Conservation (phyloP, 352 stramenopile genomes). For the Pythium phragmiticola region DNA sequence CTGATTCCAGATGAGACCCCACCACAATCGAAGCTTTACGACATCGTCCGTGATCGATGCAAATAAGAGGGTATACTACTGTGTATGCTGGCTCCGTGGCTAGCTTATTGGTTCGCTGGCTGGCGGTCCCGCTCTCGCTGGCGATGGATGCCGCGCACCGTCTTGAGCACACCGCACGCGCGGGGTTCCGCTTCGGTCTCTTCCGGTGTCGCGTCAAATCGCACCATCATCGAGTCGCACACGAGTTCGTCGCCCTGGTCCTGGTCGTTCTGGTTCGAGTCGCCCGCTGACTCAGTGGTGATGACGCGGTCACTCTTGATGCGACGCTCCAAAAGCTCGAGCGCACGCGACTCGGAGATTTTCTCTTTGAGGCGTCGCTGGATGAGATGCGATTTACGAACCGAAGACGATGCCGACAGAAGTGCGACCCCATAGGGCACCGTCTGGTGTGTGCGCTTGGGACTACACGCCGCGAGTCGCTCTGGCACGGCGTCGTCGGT, state of each 20-base stretch:
- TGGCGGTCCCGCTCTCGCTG: slow-evolving; percentile 23
- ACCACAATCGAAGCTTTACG: too few species aligned
- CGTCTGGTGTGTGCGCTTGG: background rate
- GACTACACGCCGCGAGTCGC: background rate
- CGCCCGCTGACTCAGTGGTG: background rate
- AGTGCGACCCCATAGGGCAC: too few species aligned
- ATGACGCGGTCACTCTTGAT: slow-evolving; percentile 29
- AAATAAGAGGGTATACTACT: background rate
- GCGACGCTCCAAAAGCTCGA: slow-evolving; percentile 58
- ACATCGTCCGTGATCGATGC: too few species aligned
- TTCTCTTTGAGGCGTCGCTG: slow-evolving; percentile 59
- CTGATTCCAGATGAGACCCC: too few species aligned
- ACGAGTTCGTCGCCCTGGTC: slow-evolving; percentile 63
- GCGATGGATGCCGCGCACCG: slow-evolving; percentile 39
- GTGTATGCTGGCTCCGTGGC: background rate
- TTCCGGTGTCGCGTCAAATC: slow-evolving; percentile 25
- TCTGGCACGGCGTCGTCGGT: background rate
- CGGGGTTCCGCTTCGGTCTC: slow-evolving; percentile 8
- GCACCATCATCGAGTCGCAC: slow-evolving; percentile 72
- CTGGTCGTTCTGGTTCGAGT: slow-evolving; percentile 27
- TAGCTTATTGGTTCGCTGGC: slow-evolving; percentile 23
- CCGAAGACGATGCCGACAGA: slow-evolving; percentile 2
- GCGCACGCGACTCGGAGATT: slow-evolving; percentile 68
- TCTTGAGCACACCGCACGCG: slow-evolving; percentile 42
- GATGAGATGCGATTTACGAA: slow-evolving; percentile 35